Percentiles rank a stretch among this genome's conserved stretches.
Conservation (phyloP, 2,329 filamentous ascomycete species). For the Diaporthe velutina region DNA sequence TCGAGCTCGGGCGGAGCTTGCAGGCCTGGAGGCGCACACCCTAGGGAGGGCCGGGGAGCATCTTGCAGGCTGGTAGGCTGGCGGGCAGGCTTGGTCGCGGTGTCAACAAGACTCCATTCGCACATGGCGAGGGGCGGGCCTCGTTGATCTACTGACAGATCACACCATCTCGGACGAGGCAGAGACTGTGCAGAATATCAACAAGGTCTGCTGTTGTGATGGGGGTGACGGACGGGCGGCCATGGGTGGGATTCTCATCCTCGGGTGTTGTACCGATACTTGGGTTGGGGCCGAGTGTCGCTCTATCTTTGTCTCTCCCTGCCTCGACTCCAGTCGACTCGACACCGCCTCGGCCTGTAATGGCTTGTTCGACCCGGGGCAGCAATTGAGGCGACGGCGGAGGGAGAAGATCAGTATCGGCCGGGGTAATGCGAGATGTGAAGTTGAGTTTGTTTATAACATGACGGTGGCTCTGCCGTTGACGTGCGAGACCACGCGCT, state of each 20-base stretch:
- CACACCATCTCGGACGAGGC: constrained; percentile 22
- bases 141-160: constrained; percentile 27
- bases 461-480: not conserved
- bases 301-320: constrained; percentile 19
- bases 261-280: constrained; percentile 19
- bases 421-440: not conserved
- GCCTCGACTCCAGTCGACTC: constrained; percentile 27
- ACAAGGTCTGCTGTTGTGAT: constrained; percentile 19
- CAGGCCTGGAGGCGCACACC: constrained; percentile 6
- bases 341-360: constrained; percentile 21
- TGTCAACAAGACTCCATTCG: constrained; percentile 9
- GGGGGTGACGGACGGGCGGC: not conserved
- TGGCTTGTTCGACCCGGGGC: not conserved
- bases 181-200: constrained; percentile 13
- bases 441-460: constrained; percentile 5
- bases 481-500: not conserved
- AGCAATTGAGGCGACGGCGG: not conserved
- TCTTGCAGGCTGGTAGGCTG: not conserved
- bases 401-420: not conserved
- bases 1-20: constrained; percentile 9
- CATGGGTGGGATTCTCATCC: not conserved
- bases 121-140: constrained; percentile 18
- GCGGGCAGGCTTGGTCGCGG: not conserved
- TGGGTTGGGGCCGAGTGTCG: constrained; percentile 3
- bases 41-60: not conserved